phyloP scores from a whole-genome alignment of 371 early-diverging fungal genomes.

The Rhizopus microsporus region DNA sequence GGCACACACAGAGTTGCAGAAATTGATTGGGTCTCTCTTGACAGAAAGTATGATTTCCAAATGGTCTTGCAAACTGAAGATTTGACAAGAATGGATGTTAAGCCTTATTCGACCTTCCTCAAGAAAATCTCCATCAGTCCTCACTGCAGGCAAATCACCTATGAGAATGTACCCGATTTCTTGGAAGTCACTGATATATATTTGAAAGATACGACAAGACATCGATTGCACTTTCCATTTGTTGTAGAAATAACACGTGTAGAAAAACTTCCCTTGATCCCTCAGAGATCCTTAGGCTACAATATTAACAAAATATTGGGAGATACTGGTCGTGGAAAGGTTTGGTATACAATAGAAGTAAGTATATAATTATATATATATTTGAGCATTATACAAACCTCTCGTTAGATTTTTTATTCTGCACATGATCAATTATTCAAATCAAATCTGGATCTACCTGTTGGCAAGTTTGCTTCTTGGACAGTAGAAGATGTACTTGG shows the following conservation, averaged over 20 bases:
- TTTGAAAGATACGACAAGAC: conserved; percentile 40
- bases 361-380: not conserved
- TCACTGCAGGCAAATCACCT: conserved; percentile 35
- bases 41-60: conserved; percentile 54
- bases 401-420: conserved; percentile 27
- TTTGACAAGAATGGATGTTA: conserved; percentile 41
- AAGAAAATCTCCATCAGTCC: conserved; percentile 45
- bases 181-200: conserved; percentile 42
- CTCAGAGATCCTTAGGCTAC: conserved; percentile 24
- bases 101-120: conserved; percentile 51
- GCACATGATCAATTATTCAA: conserved; percentile 37
- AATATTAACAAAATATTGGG: conserved; percentile 39
- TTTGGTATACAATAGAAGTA: conserved; percentile 52
- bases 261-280: conserved; percentile 36
- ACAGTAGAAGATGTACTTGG: conserved; percentile 43
- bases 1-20: conserved; percentile 34
- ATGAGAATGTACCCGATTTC: conserved; percentile 49
- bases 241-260: conserved; percentile 50
- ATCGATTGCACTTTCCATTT: conserved; percentile 51
- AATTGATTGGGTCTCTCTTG: conserved; percentile 48
- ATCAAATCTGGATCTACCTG: conserved; percentile 31
- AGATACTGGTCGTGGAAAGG: conserved; percentile 40
- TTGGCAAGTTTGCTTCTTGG: conserved; percentile 49
- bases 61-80: conserved; percentile 36
- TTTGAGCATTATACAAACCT: not conserved